phyloP scores from a whole-genome alignment of 768 basidiomycete species.

The Psilocybe sp. region DNA sequence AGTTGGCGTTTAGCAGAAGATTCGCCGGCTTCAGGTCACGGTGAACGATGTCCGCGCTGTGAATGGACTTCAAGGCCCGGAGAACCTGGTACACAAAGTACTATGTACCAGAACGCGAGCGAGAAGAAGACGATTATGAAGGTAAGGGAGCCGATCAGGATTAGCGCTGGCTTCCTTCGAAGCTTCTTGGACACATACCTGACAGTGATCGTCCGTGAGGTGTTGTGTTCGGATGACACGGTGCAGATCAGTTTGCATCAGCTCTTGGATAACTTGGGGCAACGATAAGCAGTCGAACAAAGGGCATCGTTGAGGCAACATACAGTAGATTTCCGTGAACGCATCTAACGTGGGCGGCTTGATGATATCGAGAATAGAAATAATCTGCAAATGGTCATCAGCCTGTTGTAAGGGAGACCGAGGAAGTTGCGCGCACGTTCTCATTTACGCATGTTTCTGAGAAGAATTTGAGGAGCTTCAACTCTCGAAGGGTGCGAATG shows the following conservation, averaged over 20 bases:
- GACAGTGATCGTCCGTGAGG: conserved; percentile 87
- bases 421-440: conserved; percentile 45
- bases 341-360: conserved; percentile 70
- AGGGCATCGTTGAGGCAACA: conserved; percentile 13
- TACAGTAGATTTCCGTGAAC: conserved; percentile 89
- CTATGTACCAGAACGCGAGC: conserved; percentile 28
- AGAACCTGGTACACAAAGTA: conserved; percentile 86
- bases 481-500: conserved; percentile 83
- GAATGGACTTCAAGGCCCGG: conserved; percentile 85
- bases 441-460: conserved; percentile 78
- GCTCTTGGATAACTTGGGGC: conserved; percentile 72
- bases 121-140: conserved; percentile 17
- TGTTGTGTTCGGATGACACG: conserved; percentile 89
- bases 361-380: conserved; percentile 89
- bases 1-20: conserved; percentile 83
- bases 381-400: conserved; percentile 53
- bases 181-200: conserved; percentile 35
- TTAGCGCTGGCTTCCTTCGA: not conserved
- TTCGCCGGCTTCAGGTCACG: conserved; percentile 86
- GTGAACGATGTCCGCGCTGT: conserved; percentile 80
- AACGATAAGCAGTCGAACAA: conserved; percentile 7
- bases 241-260: conserved; percentile 91
- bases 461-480: conserved; percentile 87
- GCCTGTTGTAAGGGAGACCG: conserved; percentile 2
- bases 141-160: conserved; percentile 31